A percentile compares a stretch with the other conserved stretches of the same genome.
Evolutionary conservation across 352 stramenopile genomes (phyloP).

Genomic region (Phytophthora idaei): DNA sequence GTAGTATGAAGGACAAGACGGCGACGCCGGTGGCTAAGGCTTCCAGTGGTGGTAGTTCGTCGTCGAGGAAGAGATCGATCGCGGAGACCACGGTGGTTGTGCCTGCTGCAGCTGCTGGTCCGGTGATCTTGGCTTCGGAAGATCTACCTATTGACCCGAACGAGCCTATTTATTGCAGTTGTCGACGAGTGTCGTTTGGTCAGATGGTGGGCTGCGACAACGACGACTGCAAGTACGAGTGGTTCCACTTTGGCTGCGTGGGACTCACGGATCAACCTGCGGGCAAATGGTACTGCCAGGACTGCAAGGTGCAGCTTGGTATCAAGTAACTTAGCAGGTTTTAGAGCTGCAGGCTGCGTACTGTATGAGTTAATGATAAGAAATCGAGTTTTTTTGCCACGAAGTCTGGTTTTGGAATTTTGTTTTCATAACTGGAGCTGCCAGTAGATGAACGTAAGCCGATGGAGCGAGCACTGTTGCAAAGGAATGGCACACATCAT

Average conservation of each 20-base stretch:
- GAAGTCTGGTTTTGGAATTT: no score
- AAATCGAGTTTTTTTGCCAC: no score
- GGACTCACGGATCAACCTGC: conserved; percentile 83
- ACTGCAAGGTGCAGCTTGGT: conserved; percentile 73
- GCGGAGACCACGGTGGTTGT: conserved; percentile 43
- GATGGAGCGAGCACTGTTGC: no score
- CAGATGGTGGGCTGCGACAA: conserved; percentile 94
- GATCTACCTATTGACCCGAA: conserved; percentile 88
- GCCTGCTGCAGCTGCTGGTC: conserved; percentile 15
- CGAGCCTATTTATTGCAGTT: conserved; percentile 89
- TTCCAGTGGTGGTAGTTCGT: conserved; percentile 18
- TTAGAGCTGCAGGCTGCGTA: background rate
- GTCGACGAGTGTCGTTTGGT: conserved; percentile 86
- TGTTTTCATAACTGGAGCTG: no score
- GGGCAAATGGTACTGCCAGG: conserved; percentile 85
- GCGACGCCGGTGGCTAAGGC: conserved; percentile 20
- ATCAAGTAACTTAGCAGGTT: conserved; percentile 53
- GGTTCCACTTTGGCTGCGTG: conserved; percentile 92
- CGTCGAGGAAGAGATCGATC: conserved; percentile 57
- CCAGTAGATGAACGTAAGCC: no score
- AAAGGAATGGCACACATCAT: no score
- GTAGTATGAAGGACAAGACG: conserved; percentile 31
- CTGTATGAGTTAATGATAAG: background rate
- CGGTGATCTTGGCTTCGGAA: conserved; percentile 57
- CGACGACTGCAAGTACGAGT: conserved; percentile 93